Conservation (phyloP, 352 stramenopile species). For the Globisporangium parvum region DNA sequence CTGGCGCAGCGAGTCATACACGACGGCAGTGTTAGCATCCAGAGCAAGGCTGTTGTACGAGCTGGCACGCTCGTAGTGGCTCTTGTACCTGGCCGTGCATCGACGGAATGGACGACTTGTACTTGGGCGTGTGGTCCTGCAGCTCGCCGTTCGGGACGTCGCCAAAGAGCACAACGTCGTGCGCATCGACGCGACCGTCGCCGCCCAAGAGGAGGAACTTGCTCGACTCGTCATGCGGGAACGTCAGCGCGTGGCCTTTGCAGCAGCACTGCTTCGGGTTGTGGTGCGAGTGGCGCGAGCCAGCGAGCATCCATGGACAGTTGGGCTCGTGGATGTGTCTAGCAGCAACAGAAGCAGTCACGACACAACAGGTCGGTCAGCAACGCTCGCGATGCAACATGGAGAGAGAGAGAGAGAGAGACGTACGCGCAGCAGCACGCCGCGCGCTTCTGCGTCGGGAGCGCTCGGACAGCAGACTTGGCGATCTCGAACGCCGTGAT, state of each 20-base stretch:
- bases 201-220: conserved; percentile 69
- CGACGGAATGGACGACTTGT: conserved; percentile 65
- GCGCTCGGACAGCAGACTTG: conserved; percentile 54
- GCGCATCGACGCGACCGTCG: conserved; percentile 21
- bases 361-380: not conserved
- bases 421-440: conserved; percentile 80
- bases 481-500: conserved; percentile 68
- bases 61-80: too few species aligned
- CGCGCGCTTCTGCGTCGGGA: conserved; percentile 52
- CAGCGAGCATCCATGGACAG: conserved; percentile 59
- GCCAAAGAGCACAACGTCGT: conserved; percentile 71
- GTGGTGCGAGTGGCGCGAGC: conserved; percentile 64
- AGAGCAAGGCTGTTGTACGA: not conserved
- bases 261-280: conserved; percentile 66
- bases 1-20: conserved; percentile 10
- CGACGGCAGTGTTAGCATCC: not conserved
- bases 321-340: conserved; percentile 70
- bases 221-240: conserved; percentile 77
- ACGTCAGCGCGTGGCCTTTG: conserved; percentile 55
- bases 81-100: conserved; percentile 61
- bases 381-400: not conserved
- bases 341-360: not conserved
- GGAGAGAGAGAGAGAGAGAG: not conserved
- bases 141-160: conserved; percentile 54
- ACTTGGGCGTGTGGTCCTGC: conserved; percentile 60